Percentiles rank a stretch among this genome's conserved stretches.
Conservation (phyloP, 2,329 filamentous ascomycete species). For the Arthrobotrys sphaeroides region DNA sequence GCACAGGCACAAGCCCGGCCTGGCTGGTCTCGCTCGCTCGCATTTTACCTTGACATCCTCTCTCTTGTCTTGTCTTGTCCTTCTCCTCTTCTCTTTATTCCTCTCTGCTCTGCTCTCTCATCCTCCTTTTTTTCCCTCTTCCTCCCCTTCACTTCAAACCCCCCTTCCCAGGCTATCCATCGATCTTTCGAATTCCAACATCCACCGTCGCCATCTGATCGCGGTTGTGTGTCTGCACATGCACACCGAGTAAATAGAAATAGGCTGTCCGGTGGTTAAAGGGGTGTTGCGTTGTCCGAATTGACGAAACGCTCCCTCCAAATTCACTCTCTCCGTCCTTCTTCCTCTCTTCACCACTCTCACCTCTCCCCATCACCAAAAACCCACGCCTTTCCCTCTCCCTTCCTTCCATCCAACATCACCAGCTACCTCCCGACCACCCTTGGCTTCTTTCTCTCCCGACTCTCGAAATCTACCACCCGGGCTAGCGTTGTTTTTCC, state of each 20-base stretch:
- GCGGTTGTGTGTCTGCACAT: background rate
- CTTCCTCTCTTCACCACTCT: conserved; percentile 39
- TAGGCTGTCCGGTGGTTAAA: background rate
- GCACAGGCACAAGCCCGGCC: conserved; percentile 6
- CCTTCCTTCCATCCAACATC: conserved; percentile 19
- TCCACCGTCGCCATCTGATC: conserved; percentile 58
- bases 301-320: background rate
- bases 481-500: conserved; percentile 10
- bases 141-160: conserved; percentile 31
- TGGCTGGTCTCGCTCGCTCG: background rate
- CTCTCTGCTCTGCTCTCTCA: conserved; percentile 36
- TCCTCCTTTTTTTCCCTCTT: conserved; percentile 39
- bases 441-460: conserved; percentile 31
- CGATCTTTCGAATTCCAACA: conserved; percentile 63
- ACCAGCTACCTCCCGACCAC: conserved; percentile 16
- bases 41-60: background rate
- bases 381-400: conserved; percentile 33
- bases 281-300: background rate
- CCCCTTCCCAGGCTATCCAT: conserved; percentile 63
- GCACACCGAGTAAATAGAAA: background rate
- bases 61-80: background rate
- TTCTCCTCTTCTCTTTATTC: background rate
- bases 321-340: conserved; percentile 13
- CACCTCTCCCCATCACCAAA: conserved; percentile 47
- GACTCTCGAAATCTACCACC: conserved; percentile 8